phyloP scores from a whole-genome alignment of 495 filamentous ascomycete species.

The Penicillium psychrofluorescens region DNA sequence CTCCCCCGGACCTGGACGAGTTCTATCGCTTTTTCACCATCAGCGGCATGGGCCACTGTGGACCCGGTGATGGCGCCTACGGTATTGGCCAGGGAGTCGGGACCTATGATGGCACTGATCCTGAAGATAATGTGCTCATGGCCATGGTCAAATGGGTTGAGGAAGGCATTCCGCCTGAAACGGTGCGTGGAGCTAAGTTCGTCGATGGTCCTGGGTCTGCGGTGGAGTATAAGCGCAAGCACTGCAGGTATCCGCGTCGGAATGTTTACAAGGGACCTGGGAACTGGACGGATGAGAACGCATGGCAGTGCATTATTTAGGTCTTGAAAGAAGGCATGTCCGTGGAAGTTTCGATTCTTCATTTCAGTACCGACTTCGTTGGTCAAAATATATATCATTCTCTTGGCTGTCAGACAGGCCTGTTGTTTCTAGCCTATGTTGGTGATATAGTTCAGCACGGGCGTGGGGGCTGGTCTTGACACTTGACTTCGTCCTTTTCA shows the following conservation, averaged over 20 bases:
- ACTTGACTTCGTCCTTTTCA: too few species aligned
- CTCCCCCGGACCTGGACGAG: slow-evolving; percentile 38
- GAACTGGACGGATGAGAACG: slow-evolving; percentile 32
- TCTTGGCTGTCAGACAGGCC: too few species aligned
- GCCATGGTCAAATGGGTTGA: slow-evolving; percentile 58
- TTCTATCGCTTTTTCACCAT: slow-evolving; percentile 58
- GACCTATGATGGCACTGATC: slow-evolving; percentile 22
- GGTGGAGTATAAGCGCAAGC: slow-evolving; percentile 31
- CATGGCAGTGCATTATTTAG: slow-evolving; percentile 29
- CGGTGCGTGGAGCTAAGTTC: slow-evolving; percentile 47
- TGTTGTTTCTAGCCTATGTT: too few species aligned
- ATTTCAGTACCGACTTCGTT: too few species aligned
- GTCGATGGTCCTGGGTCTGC: slow-evolving; percentile 27
- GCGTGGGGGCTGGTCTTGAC: too few species aligned
- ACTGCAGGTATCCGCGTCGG: slow-evolving; percentile 32
- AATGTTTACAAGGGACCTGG: slow-evolving; percentile 33
- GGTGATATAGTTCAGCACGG: too few species aligned
- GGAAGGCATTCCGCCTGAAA: slow-evolving; percentile 46
- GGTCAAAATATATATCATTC: too few species aligned
- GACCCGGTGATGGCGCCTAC: slow-evolving; percentile 44
- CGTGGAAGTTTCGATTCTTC: too few species aligned
- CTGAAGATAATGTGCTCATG: slow-evolving; percentile 40
- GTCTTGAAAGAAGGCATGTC: not conserved
- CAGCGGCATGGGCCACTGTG: slow-evolving; percentile 49
- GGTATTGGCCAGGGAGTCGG: slow-evolving; percentile 40